Conservation (phyloP, 257 asterid genomes). For the Solanum pennellii region DNA sequence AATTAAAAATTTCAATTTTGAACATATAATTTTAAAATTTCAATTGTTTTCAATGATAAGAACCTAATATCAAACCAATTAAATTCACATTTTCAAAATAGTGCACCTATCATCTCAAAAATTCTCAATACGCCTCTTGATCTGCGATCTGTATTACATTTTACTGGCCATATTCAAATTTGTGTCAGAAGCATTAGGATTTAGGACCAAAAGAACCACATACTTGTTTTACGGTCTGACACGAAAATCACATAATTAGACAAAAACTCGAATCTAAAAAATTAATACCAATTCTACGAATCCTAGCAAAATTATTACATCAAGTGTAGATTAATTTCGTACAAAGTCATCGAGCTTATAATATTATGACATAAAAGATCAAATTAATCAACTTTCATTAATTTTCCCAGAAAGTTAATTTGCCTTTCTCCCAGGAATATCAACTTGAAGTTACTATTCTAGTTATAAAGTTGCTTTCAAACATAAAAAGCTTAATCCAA, state of each 20-base stretch:
- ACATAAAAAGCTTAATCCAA: background rate
- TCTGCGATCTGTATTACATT: background rate
- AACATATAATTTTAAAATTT: too few relatives aligned
- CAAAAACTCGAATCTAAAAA: background rate
- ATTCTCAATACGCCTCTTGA: background rate
- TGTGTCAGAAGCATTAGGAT: background rate
- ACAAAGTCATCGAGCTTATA: background rate
- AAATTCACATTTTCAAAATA: too few relatives aligned
- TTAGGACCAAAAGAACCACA: background rate
- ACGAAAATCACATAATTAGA: background rate
- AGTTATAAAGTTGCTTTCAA: background rate
- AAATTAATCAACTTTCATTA: background rate
- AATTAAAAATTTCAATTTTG: background rate
- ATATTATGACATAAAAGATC: background rate
- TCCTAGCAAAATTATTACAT: background rate
- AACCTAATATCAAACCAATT: too few relatives aligned
- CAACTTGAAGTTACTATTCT: background rate
- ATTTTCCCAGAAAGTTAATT: background rate
- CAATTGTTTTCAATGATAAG: too few relatives aligned
- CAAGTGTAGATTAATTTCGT: background rate
- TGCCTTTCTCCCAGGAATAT: background rate
- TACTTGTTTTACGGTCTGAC: background rate
- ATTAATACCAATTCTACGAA: background rate
- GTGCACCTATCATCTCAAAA: too few relatives aligned
- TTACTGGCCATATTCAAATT: background rate